Evolutionary conservation across 352 stramenopile species (phyloP), one percentile per base, ranked within the genome.

Genomic region (Globisporangium radiosum): DNA sequence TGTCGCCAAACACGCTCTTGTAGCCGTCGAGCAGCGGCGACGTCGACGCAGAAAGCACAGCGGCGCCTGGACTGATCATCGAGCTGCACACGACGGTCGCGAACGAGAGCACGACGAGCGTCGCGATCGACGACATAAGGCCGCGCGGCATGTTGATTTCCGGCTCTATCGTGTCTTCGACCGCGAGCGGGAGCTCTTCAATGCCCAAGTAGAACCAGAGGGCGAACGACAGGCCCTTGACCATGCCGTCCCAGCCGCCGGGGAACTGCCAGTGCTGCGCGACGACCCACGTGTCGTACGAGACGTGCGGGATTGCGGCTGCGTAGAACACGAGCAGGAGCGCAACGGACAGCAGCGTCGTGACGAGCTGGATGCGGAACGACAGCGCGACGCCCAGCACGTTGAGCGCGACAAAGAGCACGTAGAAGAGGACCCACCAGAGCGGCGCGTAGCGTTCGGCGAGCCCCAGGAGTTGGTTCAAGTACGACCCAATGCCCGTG

Each of bases 181-280:
- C 65, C 0, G 79, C 76, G 6, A 89, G 66, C 6, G 79, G 79
- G 1, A 87, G 65, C 55, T 89, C 76, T 52, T 87, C 76, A 43
- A 89, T 89, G 7, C 76, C 79, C 10, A 89, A 49, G 59, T 81
- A 89, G 60, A 89, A 89, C 79, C 79, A 89, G 56, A 89, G 65
- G 38, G 76, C 62, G 51, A 89, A 89, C 9, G 79, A 87, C 45
- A 84, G 73, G 0, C 79, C 79, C 52, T 85, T 70, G 6, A 86
- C 54, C 15, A 75, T 69, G 11, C 76, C 77, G 14, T 82, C 69
- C 61, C 69, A 76, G 7, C 79, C 79, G 36, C 42, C 59, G 0
- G 54, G 54, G 54, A 71, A 89, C 53, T 87, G 51, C 76, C 67
- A 81, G 62, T 86, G 37, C 44, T 68, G 59, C 19, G 67, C 50